A percentile compares a stretch with the other conserved stretches of the same genome.
These are phyloP conservation scores for Irpex rosettiformis DNA, from an alignment of 1,284 basidiomycete species.

Conservation along the genomic window DNA sequence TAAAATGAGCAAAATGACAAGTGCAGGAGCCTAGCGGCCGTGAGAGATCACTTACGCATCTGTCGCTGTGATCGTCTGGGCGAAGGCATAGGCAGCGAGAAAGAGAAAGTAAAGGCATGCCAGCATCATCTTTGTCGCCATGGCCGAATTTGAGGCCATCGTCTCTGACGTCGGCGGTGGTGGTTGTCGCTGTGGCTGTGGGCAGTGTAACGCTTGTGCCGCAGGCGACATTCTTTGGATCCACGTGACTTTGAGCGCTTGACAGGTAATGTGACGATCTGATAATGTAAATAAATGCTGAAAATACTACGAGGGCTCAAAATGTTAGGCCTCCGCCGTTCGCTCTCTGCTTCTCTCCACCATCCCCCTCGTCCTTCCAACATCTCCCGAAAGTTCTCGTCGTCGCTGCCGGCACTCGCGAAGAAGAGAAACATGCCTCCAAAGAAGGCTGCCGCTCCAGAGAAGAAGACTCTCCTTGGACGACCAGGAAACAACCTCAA, in stretches of 20 bases:
- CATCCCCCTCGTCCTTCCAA: constrained; percentile 11
- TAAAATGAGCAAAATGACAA: not conserved
- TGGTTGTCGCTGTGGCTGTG: not conserved
- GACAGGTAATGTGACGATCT: constrained; percentile 1
- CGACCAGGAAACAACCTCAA: constrained; percentile 92
- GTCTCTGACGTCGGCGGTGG: not conserved
- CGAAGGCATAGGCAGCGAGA: constrained; percentile 28
- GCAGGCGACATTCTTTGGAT: not conserved
- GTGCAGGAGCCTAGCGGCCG: constrained; percentile 1
- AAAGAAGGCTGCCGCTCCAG: constrained; percentile 69
- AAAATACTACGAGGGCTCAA: constrained; percentile 9
- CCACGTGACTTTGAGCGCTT: not conserved
- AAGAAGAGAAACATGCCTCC: constrained; percentile 77
- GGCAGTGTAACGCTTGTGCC: not conserved
- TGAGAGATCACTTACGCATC: constrained; percentile 37
- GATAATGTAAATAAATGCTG: constrained; percentile 1
- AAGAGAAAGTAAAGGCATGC: constrained; percentile 24
- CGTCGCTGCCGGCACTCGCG: constrained; percentile 17
- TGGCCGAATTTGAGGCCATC: not conserved
- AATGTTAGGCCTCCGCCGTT: constrained; percentile 8
- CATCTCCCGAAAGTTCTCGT: constrained; percentile 23
- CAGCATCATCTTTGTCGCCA: not conserved
- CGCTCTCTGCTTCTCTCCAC: constrained; percentile 4
- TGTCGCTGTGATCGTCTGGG: constrained; percentile 45
- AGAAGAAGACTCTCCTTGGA: constrained; percentile 87